These are phyloP conservation scores for Anisodus acutangulus DNA, from an alignment of 257 asterid species.

Conservation along the genomic window DNA sequence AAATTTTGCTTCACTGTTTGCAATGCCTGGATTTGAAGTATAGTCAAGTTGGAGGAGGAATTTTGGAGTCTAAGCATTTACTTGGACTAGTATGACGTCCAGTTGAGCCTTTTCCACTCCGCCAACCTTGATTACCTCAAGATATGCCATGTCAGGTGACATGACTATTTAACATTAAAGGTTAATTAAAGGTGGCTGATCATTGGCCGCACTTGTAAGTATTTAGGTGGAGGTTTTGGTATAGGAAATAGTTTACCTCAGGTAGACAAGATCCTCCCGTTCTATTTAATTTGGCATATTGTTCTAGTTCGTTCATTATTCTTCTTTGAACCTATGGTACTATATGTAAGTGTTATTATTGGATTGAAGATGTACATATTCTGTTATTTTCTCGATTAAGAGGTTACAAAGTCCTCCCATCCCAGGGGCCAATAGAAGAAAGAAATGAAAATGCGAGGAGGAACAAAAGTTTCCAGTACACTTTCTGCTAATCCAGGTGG, in stretches of 20 bases:
- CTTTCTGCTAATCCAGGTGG: too few species aligned
- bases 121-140: neutral
- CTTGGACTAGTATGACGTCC: neutral
- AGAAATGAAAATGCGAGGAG: neutral
- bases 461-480: too few species aligned
- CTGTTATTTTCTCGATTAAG: neutral
- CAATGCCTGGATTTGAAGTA: constrained; percentile 81
- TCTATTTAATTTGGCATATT: neutral
- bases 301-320: neutral
- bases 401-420: neutral
- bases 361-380: neutral
- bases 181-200: too few species aligned
- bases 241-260: neutral
- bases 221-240: neutral
- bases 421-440: neutral
- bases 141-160: neutral
- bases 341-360: too few species aligned
- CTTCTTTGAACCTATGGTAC: neutral
- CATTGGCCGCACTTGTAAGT: neutral
- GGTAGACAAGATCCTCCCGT: neutral
- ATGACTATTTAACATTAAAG: neutral
- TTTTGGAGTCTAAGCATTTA: neutral
- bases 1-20: constrained; percentile 78
- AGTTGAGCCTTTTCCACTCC: neutral
- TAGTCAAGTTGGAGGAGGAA: constrained; percentile 18